phyloP scores from a whole-genome alignment of 345 rosid species.

The Euphorbia tirucalli region DNA sequence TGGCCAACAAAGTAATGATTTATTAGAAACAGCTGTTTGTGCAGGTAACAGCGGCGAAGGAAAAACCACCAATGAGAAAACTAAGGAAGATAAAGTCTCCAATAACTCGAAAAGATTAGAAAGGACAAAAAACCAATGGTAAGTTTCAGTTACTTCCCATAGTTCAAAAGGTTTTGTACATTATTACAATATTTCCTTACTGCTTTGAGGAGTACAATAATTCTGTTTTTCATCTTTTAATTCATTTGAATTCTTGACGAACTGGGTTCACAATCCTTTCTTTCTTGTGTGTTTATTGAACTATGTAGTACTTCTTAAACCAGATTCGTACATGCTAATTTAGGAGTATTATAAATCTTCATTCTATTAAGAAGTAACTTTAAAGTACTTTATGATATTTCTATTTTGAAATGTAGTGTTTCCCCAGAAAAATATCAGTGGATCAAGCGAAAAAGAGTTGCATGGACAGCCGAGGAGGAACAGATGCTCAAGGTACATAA shows the following conservation, averaged over 20 bases:
- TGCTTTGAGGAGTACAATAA: neutral
- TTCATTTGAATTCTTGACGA: neutral
- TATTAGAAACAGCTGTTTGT: constrained; percentile 19
- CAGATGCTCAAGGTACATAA: constrained; percentile 39
- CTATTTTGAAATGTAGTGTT: constrained; percentile 26
- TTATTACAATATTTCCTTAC: neutral
- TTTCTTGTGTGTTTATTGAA: neutral
- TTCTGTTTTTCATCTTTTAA: neutral
- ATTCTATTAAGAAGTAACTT: neutral
- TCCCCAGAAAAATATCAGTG: constrained; percentile 25
- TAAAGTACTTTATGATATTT: neutral
- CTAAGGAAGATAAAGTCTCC: constrained; percentile 19
- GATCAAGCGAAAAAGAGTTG: constrained; percentile 34
- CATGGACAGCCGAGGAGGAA: constrained; percentile 45
- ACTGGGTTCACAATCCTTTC: neutral
- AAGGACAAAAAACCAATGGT: constrained; percentile 18
- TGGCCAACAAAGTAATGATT: constrained; percentile 11
- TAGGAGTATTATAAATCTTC: neutral
- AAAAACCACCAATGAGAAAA: constrained; percentile 16
- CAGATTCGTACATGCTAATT: neutral
- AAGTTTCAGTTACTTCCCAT: constrained; percentile 18
- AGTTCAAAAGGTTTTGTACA: neutral
- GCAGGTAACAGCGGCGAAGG: constrained; percentile 15
- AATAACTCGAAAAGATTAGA: constrained; percentile 10
- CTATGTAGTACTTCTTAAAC: neutral